Percentiles rank a stretch among this genome's conserved stretches.
These are phyloP conservation scores for Candida fluviatilis DNA, from an alignment of 805 yeast species.

Conservation along the genomic window DNA sequence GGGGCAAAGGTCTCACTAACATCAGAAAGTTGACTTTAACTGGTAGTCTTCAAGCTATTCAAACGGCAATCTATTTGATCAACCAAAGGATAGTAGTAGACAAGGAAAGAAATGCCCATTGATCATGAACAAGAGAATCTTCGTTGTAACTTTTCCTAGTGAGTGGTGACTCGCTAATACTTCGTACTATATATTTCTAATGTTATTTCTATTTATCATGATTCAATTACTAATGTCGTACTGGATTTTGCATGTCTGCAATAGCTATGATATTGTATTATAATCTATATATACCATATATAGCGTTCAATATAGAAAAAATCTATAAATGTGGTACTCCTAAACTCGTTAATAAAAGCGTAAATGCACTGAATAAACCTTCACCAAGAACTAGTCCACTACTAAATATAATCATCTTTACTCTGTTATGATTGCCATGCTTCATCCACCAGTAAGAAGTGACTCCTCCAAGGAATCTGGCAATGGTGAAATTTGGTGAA, in stretches of 20 bases:
- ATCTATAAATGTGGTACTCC: conserved; percentile 30
- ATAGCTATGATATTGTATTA: too few relatives aligned
- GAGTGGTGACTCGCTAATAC: too few relatives aligned
- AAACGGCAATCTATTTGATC: conserved; percentile 67
- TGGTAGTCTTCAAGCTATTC: conserved; percentile 65
- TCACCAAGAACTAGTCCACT: conserved; percentile 93
- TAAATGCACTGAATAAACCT: conserved; percentile 80
- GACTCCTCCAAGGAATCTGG: conserved; percentile 87
- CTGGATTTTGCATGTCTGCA: too few relatives aligned
- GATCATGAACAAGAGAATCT: too few relatives aligned
- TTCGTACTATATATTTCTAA: too few relatives aligned
- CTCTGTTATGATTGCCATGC: conserved; percentile 42
- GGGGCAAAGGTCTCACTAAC: conserved; percentile 39
- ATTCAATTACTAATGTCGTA: too few relatives aligned
- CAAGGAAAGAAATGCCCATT: conserved; percentile 42
- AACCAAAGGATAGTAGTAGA: conserved; percentile 70
- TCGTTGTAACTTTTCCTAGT: too few relatives aligned
- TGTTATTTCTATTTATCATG: too few relatives aligned
- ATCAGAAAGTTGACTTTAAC: conserved; percentile 60
- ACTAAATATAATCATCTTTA: conserved; percentile 80
- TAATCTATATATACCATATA: too few relatives aligned
- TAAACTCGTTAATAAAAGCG: conserved; percentile 71
- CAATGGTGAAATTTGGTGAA: conserved; percentile 88
- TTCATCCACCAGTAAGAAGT: conserved; percentile 55
- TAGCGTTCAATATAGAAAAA: neutral